Base-by-base conservation (phyloP, 108 stramenopile genomes). In the Poteriospumella lacustris region DNA sequence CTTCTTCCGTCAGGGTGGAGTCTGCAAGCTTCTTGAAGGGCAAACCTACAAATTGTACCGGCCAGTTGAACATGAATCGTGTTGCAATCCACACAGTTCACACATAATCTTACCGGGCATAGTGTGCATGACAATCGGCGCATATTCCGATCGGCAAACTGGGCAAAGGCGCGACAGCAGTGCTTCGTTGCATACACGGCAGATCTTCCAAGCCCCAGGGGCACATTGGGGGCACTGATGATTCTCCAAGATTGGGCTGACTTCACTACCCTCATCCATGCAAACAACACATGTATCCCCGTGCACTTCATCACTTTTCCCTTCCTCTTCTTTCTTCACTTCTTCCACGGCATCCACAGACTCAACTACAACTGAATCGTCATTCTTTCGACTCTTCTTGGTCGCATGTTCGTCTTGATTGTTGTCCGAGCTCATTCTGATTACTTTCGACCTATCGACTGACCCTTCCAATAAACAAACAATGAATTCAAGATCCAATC, bases 151-250 rank as follows among this genome's bases (percentile, higher is more conserved):
- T 12, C 60, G 15, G 36, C 60, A 64, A 64, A 64, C 60, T 12
- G 60, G 60, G 36, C 60, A 64, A 64, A 34, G 28, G 31, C 60
- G 60, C 3, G 60, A 64, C 24, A 64, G 31, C 24, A 64, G 36
- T 5, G 15, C 31, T 33, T 64, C 60, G 36, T 64, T 64, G 24
- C 60, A 64, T 5, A 5, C 5, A 3, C 9, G 3, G 36, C 60
- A 64, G 60, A 64, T 24, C 31, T 12, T 64, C 60, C 60, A 64
- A 24, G 60, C 15, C 5, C 36, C 31, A 26, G 9, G 9, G 28
- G 60, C 60, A 64, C 60, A 64, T 64, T 64, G 60, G 28, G 9
- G 5, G 36, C 60, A 64, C 36, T 64, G 60, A 64, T 64, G 60
- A 9, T 64, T 15, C 15, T 19, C 36, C 9, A 12, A 5, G 28